These are phyloP conservation scores for Pelargonium cotyledonis DNA, from an alignment of 441 rosid species.

Conservation along the genomic window DNA sequence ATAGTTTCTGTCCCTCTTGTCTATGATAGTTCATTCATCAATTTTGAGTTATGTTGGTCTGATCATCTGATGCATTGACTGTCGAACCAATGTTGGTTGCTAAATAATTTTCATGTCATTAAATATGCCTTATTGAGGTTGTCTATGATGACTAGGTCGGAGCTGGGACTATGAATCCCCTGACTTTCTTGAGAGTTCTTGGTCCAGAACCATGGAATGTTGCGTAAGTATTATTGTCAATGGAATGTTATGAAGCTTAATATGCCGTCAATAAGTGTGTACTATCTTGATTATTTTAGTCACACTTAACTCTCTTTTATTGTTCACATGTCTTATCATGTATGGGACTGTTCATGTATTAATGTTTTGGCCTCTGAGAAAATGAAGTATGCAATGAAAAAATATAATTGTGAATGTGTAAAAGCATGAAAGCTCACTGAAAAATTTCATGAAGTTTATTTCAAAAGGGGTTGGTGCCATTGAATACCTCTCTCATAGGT, in stretches of 20 bases:
- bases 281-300: background rate
- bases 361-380: conserved; percentile 6
- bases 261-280: background rate
- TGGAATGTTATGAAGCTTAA: conserved; percentile 11
- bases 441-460: background rate
- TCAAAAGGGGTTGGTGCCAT: background rate
- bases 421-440: background rate
- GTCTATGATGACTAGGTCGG: conserved; percentile 54
- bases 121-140: conserved; percentile 5
- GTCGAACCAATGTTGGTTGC: background rate
- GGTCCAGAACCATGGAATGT: conserved; percentile 99
- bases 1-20: no score
- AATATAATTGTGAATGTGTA: background rate
- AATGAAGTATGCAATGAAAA: background rate
- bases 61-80: background rate
- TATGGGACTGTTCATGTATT: background rate
- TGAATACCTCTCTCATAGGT: background rate
- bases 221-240: conserved; percentile 49
- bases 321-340: background rate
- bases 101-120: background rate
- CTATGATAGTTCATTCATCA: background rate
- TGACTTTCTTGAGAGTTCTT: conserved; percentile 85
- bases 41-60: background rate
- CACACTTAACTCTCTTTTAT: background rate
- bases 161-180: conserved; percentile 98